Percentiles rank a stretch among this genome's conserved stretches.
These are phyloP conservation scores for Phytophthora meadii DNA, from an alignment of 352 stramenopile genomes.

Conservation along the genomic window DNA sequence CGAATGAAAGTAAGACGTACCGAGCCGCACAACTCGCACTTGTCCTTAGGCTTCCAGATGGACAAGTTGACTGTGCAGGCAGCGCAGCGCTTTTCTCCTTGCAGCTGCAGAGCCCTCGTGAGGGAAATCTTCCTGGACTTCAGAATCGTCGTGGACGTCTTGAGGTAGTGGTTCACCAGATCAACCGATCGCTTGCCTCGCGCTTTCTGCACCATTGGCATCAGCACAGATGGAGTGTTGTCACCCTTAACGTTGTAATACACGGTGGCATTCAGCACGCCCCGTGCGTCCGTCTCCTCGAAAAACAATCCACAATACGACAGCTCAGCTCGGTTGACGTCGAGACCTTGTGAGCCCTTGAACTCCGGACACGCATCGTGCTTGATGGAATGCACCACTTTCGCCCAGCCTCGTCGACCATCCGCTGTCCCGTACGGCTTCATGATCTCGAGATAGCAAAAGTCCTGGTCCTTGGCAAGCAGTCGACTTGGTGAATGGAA, in stretches of 20 bases:
- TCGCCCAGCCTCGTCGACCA: slow-evolving; percentile 74
- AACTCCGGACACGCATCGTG: slow-evolving; percentile 67
- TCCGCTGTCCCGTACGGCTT: slow-evolving; percentile 61
- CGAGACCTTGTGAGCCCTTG: slow-evolving; percentile 29
- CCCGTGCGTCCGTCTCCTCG: slow-evolving; percentile 57
- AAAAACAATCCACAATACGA: slow-evolving; percentile 78
- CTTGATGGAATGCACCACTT: slow-evolving; percentile 75
- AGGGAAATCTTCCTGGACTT: slow-evolving; percentile 39
- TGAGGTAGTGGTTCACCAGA: slow-evolving; percentile 78
- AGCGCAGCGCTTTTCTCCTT: slow-evolving; percentile 64
- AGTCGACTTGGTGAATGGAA: slow-evolving; percentile 64
- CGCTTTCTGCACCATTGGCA: slow-evolving; percentile 62
- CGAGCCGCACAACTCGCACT: slow-evolving; percentile 66
- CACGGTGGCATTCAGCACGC: slow-evolving; percentile 62
- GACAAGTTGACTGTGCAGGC: slow-evolving; percentile 69
- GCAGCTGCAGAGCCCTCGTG: slow-evolving; percentile 56
- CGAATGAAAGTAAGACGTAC: slow-evolving; percentile 43
- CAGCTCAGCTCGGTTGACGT: slow-evolving; percentile 60
- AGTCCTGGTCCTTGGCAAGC: slow-evolving; percentile 71
- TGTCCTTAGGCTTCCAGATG: slow-evolving; percentile 61
- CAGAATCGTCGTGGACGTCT: slow-evolving; percentile 53
- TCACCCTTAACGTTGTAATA: slow-evolving; percentile 66
- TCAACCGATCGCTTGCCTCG: slow-evolving; percentile 64
- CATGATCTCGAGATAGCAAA: slow-evolving; percentile 81
- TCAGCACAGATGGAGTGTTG: slow-evolving; percentile 51